Conservation (phyloP, 768 basidiomycete species). For the Pleurotus tuoliensis region DNA sequence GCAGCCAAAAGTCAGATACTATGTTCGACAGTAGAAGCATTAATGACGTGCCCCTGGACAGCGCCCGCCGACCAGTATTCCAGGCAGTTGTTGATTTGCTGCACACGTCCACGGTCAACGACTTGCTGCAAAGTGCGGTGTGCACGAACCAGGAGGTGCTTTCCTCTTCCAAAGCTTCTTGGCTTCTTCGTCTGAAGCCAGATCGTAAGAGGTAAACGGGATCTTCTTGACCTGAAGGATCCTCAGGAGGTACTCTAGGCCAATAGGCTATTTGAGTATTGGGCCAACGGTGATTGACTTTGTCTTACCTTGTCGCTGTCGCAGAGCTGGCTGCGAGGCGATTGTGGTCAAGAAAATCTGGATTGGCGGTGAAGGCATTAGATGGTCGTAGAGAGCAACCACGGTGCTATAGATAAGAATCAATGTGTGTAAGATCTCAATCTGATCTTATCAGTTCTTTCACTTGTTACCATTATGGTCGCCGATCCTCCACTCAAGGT, state of each 20-base stretch:
- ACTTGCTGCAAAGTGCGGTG: not conserved
- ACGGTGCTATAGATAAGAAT: not conserved
- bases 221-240: constrained; percentile 87
- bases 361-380: constrained; percentile 80
- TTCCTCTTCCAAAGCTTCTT: constrained; percentile 80
- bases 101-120: constrained; percentile 1
- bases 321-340: constrained; percentile 70
- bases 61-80: constrained; percentile 72
- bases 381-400: no score
- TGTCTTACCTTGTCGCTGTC: constrained; percentile 70
- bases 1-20: constrained; percentile 6
- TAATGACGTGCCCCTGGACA: constrained; percentile 66
- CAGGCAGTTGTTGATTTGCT: constrained; percentile 86
- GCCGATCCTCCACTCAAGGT: constrained; percentile 40
- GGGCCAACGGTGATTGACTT: not conserved
- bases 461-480: not conserved
- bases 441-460: constrained; percentile 1
- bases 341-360: constrained; percentile 87
- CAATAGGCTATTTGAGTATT: not conserved
- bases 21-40: constrained; percentile 7
- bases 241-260: constrained; percentile 71
- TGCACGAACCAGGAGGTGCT: constrained; percentile 56
- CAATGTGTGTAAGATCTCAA: not conserved
- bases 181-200: constrained; percentile 80
- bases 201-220: constrained; percentile 75